Base-by-base conservation (phyloP, 768 basidiomycete genomes). In the Hydnum rufescens region DNA sequence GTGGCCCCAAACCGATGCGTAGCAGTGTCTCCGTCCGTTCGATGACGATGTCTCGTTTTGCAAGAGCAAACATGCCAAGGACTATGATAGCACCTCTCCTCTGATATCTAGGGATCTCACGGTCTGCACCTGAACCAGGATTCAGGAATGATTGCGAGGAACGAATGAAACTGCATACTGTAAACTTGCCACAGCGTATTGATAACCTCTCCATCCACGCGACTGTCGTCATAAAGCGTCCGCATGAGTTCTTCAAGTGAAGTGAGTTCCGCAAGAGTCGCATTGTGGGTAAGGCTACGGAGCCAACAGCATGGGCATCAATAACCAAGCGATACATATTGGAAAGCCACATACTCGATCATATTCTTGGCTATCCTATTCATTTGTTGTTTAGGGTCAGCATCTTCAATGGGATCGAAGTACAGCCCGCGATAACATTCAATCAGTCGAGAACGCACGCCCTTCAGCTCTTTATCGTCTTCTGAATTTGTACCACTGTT, bases 241-340 rank as follows among this genome's bases (percentile, higher is more conserved):
- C 86, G 75, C 79, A 99, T 80, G 73, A 97, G 82, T 65, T 96
- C 90, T 62, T 99, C 95, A 51, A 97, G 67, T 58, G 88, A 92
- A 1, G 92, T 99, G 39, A 99, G 68, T 63, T 97, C 92, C 1
- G 95, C 95, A 26, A 99, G 71, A 0, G 89, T 92, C 1, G 93
- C 85, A 16, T 82, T 77, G 61, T 88, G 92, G 0, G 95, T 97
- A 39, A 82, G 71, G 63, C 93, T 97, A 55, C 36, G 47, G 42
- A 31, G 43, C 13, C 4, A n/a, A 28, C 49, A 49, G 22, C 29
- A 54, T 26, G 46, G 47, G 39, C 51, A 30, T 56, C 42, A 30
- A 31, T 25, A 49, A 19, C 28, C 13, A 36, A 32, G 25, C 25
- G 13, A 16, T 28, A 13, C 65, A 4, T n/a, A 29, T 3, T 2